Evolutionary conservation across 2,329 filamentous ascomycete genomes (phyloP), one percentile per base, ranked within the genome.

Genomic region (Madurella fahalii): DNA sequence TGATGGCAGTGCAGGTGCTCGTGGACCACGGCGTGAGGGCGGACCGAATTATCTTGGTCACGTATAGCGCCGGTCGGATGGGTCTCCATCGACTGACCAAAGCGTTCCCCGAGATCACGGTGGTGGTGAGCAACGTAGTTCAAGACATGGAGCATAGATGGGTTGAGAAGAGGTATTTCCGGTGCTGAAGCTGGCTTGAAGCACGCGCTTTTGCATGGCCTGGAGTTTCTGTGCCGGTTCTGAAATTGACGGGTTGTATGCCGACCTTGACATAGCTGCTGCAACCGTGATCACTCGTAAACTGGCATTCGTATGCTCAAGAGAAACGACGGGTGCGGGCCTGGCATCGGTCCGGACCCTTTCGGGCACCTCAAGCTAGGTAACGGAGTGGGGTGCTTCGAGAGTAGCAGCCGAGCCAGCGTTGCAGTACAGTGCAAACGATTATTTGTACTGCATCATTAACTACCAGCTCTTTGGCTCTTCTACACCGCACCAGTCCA

Each of bases 1-100:
- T 99, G 54, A 99, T 99, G 94, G 91, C 94, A 1, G 92, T 97
- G 41, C 88, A 94, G 66, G 90, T 97, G n/a, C 76, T 99, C 50
- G 84, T 96, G 15, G 94, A 99, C 69, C 92, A 97, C 67, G 94
- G 94, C 11, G 92, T 97, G 7, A 75, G 83, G 5, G 86, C 94
- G 67, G 82, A 90, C 44, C 86, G 80, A 61, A 96, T 99, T 61
- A 89, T 96, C 34, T 86, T 97, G 68, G 92, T 95, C 40, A 96
- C 93, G 3, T 96, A 95, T 68, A 87, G 90, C 61, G 93, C 92
- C 3, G 93, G 93, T 9, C 85, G 85, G 61, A 83, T 89, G 63
- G 94, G 92, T 0, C 70, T 97, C 58, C 90, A 94, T 67, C 80
- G 94, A 59, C 74, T 99, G 64, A 88, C 90, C 58, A 90, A 86